Base-by-base conservation (phyloP, 805 yeast species). In the Yamadazyma sp. region DNA sequence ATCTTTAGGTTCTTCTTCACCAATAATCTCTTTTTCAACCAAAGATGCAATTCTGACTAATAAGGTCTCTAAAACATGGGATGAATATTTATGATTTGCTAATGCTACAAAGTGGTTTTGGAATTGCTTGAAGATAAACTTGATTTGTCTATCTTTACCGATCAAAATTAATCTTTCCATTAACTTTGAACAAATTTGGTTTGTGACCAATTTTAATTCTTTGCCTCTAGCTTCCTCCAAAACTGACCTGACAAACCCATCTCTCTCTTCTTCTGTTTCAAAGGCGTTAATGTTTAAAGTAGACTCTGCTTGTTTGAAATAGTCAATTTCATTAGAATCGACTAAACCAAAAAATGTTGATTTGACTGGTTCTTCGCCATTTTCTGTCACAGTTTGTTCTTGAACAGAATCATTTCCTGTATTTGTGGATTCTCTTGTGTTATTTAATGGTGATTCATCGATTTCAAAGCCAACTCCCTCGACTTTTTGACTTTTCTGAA, bases 171-270 rank as follows among this genome's bases (percentile, higher is more conserved):
- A 64, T 53, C 98, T 71, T 60, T 91, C 98, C 69, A 93, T 72
- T 39, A 93, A 69, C 56, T 91, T 91, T 16, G 98, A 91, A 58
- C 97, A 88, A 38, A 91, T 87, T 53, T 89, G 97, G 53, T 91
- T 89, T 2, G 96, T 91, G 4, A 85, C 96, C 26, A 91, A 69
- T 58, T 93, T 91, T 47, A 93, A 66, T 59, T 91, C 98, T 50
- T 89, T 88, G 2, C 96, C 96, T 31, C 73, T 70, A 15, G 88
- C 75, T 63, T 93, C 98, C 45, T 82, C 91, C 46, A 89, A 70
- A 1, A 91, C 85, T 48, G 93, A 81, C 3, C 73, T 59, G 20
- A 86, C 79, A 51, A 91, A 88, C 1, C 82, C 81, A 6, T 56
- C 58, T 47, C 80, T 75, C 44, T 89, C 97, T 36, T 86, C 95